phyloP scores from a whole-genome alignment of 805 yeast species.

The Metschnikowia koreensis region DNA sequence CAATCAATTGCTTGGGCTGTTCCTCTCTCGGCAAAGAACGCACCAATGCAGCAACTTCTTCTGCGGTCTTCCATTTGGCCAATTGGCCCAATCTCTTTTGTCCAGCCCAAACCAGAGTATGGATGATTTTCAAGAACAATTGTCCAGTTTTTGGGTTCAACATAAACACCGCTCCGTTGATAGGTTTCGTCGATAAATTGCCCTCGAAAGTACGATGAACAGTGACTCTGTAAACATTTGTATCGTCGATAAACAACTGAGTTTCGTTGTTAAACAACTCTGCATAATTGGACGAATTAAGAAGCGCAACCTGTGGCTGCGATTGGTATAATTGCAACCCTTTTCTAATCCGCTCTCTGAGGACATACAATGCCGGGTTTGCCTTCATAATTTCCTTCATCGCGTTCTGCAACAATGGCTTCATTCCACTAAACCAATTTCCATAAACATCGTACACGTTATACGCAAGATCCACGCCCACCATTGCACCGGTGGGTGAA shows the following conservation, averaged over 20 bases:
- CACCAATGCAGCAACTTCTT: constrained; percentile 89
- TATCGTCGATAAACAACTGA: constrained; percentile 87
- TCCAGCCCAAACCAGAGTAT: constrained; percentile 95
- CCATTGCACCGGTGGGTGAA: constrained; percentile 86
- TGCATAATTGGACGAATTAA: constrained; percentile 85
- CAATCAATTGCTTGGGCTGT: constrained; percentile 90
- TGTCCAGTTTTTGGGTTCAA: constrained; percentile 91
- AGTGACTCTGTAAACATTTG: constrained; percentile 89
- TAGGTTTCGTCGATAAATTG: constrained; percentile 84
- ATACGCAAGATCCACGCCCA: constrained; percentile 91
- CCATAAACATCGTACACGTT: constrained; percentile 97
- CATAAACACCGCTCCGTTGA: constrained; percentile 90
- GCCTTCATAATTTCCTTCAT: constrained; percentile 93
- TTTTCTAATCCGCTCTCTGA: constrained; percentile 90
- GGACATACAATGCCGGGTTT: constrained; percentile 87
- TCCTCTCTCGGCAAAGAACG: constrained; percentile 89
- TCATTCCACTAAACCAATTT: constrained; percentile 95
- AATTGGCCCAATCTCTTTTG: constrained; percentile 90
- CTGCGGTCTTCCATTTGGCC: constrained; percentile 98
- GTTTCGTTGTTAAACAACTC: constrained; percentile 83
- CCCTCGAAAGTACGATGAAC: constrained; percentile 93
- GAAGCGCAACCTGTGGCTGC: constrained; percentile 87
- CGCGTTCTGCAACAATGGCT: constrained; percentile 84
- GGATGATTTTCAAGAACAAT: constrained; percentile 82
- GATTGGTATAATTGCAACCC: constrained; percentile 92